Evolutionary conservation across 2,329 filamentous ascomycete genomes (phyloP), one percentile per base, ranked within the genome.

Genomic region (Alternaria alternata): DNA sequence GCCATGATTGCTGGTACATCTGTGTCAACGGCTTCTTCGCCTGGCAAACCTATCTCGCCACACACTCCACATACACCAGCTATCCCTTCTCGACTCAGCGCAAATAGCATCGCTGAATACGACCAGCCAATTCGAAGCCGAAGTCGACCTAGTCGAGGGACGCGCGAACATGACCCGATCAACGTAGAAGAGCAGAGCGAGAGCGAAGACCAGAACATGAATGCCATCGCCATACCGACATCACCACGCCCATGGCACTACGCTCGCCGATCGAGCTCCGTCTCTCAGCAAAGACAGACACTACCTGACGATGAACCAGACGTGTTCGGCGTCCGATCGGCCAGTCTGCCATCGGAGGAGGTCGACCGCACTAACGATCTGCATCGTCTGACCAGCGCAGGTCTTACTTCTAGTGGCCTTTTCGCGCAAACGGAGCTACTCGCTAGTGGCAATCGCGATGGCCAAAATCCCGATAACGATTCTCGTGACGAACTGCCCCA

Each of bases 61-160:
- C 93, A 94, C 73, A 97, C 92, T 0, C 93, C 94, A 1, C 94
- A 98, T 73, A 96, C 93, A 0, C 95, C 95, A 4, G 93, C 94
- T 11, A 93, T 98, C 28, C 94, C 94, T 20, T 97, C 94, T 7
- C 87, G 95, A n/a, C 82, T 99, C 22, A 96, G 93, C 73, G 93
- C 95, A 64, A 94, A 96, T 73, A 95, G 92, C 52, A 92, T 95
- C 61, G 88, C 89, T 43, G 90, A 92, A 65, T 91, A 93, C 71
- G 79, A 81, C 16, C 73, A 65, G 53, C 79, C 74, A 71, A 46
- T 61, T 24, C 70, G 74, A 38, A 77, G 73, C 53, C 71, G 74
- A 22, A 73, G 68, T 41, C 61, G 69, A n/a, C 56, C 69, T 48
- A 58, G 80, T 75, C 54, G 74, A 67, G 65, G 75, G 71, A 61